Evolutionary conservation across 2,329 filamentous ascomycete genomes (phyloP).

Genomic region (Calonectria naviculata): DNA sequence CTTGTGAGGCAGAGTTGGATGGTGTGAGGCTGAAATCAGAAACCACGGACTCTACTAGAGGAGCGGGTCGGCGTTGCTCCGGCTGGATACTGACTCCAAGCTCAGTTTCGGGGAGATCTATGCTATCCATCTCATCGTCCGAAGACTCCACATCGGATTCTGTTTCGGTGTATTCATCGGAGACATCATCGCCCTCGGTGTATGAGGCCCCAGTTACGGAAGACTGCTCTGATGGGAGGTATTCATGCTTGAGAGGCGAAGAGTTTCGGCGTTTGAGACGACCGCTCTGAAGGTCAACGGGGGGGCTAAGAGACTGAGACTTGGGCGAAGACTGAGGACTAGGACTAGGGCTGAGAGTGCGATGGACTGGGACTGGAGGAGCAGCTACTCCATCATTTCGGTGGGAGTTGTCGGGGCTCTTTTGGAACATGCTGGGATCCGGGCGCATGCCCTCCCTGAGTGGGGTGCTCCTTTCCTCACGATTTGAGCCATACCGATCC

Average conservation of each 20-base stretch:
- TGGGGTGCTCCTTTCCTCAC: conserved; percentile 41
- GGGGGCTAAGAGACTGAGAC: conserved; percentile 48
- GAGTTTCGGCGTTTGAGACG: conserved; percentile 79
- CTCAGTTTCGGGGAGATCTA: conserved; percentile 69
- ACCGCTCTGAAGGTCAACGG: conserved; percentile 55
- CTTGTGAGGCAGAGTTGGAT: conserved; percentile 85
- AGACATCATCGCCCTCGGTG: conserved; percentile 61
- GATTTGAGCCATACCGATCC: conserved; percentile 37
- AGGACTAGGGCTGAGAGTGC: conserved; percentile 47
- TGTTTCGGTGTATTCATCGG: conserved; percentile 57
- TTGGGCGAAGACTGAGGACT: conserved; percentile 45
- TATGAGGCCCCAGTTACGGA: conserved; percentile 70
- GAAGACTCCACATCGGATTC: conserved; percentile 60
- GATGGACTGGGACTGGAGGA: conserved; percentile 65
- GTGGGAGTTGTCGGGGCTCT: conserved; percentile 45
- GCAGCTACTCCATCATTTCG: conserved; percentile 68
- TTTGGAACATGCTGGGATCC: conserved; percentile 50
- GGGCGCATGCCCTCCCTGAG: conserved; percentile 51
- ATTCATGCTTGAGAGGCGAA: conserved; percentile 97
- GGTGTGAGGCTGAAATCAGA: conserved; percentile 75
- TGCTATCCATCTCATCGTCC: conserved; percentile 68
- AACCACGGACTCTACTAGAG: conserved; percentile 52
- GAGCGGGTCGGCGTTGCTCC: conserved; percentile 32
- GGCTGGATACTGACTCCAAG: conserved; percentile 66
- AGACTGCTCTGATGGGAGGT: conserved; percentile 82